These are phyloP conservation scores for Lichtheimia ornata DNA, from an alignment of 371 early-diverging fungal genomes.

Conservation along the genomic window DNA sequence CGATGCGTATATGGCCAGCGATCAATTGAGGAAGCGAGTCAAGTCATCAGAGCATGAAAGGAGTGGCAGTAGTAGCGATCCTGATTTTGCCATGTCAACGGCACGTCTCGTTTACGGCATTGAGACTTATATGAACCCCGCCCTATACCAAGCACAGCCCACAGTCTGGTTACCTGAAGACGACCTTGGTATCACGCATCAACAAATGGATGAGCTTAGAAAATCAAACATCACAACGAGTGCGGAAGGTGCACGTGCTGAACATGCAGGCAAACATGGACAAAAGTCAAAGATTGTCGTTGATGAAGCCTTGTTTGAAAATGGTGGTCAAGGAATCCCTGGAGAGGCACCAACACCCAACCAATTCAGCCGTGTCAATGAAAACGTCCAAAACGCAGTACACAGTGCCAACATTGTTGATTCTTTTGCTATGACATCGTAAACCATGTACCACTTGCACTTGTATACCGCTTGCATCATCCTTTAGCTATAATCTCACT, in stretches of 20 bases:
- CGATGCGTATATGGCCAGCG: slow-evolving; percentile 8
- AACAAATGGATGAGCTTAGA: slow-evolving; percentile 13
- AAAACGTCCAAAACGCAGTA: not conserved
- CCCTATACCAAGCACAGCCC: slow-evolving; percentile 15
- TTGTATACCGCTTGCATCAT: no score
- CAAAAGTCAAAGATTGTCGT: slow-evolving; percentile 17
- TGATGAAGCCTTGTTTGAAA: slow-evolving; percentile 13
- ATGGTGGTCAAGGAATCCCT: slow-evolving; percentile 14
- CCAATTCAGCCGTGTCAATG: not conserved
- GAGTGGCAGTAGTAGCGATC: not conserved
- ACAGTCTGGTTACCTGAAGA: slow-evolving; percentile 25
- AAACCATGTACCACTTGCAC: no score
- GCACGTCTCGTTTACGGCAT: slow-evolving; percentile 8
- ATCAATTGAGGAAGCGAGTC: slow-evolving; percentile 1
- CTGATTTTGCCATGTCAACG: not conserved
- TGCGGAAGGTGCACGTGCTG: slow-evolving; percentile 6
- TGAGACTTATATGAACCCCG: slow-evolving; percentile 21
- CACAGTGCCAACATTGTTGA: not conserved
- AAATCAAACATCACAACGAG: slow-evolving; percentile 8
- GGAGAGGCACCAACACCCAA: slow-evolving; percentile 6
- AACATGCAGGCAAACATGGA: slow-evolving; percentile 5
- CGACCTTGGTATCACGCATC: slow-evolving; percentile 22
- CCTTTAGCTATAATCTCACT: no score
- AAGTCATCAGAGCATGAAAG: not conserved
- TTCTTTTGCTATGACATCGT: not conserved